Percentiles rank a stretch among this genome's conserved stretches.
These are phyloP conservation scores for Penicillium roqueforti DNA, from an alignment of 495 filamentous ascomycete genomes.

Conservation along the genomic window DNA sequence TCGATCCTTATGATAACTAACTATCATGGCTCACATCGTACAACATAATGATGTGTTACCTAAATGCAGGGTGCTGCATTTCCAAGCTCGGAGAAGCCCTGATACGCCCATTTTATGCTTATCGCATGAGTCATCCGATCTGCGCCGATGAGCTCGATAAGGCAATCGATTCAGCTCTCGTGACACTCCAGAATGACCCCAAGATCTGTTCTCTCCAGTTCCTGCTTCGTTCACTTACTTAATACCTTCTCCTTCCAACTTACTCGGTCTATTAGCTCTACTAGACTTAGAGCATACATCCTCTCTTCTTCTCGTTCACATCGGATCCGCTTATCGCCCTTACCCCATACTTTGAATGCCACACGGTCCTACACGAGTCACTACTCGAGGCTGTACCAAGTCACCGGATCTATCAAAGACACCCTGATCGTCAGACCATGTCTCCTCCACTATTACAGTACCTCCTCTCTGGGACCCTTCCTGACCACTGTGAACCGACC, in stretches of 20 bases:
- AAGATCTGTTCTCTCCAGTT: not conserved
- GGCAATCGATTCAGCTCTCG: conserved; percentile 9
- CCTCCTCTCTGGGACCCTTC: conserved; percentile 37
- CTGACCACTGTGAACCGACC: conserved; percentile 60
- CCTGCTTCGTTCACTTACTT: not conserved
- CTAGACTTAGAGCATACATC: not conserved
- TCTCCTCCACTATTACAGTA: conserved; percentile 29
- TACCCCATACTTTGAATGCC: conserved; percentile 2
- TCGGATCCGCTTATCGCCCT: conserved; percentile 1
- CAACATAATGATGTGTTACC: not conserved
- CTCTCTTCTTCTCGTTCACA: not conserved
- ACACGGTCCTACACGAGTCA: not conserved
- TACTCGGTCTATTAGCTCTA: not conserved
- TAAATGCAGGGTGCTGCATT: not conserved
- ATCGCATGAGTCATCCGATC: conserved; percentile 12
- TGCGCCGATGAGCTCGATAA: conserved; percentile 4
- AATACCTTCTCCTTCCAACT: not conserved
- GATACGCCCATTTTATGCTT: not conserved
- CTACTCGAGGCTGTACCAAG: not conserved
- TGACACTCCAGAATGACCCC: conserved; percentile 10
- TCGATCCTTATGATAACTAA: not conserved
- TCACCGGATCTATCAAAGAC: not conserved
- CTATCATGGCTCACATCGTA: not conserved
- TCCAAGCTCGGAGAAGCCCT: not conserved
- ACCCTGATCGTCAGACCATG: conserved; percentile 20